Evolutionary conservation across 306 rosid species (phyloP).

Genomic region (Neltuma alba): DNA sequence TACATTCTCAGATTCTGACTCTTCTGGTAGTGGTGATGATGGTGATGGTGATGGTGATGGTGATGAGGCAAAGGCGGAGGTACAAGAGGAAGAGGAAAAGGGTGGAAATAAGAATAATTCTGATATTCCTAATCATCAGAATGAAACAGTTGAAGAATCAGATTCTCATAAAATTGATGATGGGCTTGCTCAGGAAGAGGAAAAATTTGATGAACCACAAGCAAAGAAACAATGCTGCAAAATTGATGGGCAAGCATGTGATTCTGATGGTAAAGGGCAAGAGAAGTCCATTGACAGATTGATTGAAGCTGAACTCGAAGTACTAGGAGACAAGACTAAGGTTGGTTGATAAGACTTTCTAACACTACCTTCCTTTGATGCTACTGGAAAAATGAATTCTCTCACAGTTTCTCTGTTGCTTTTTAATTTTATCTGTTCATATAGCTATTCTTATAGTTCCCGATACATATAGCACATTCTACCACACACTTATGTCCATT

Average conservation of each 20-base stretch:
- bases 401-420: constrained; percentile 1
- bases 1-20: constrained; percentile 70
- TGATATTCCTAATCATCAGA: constrained; percentile 35
- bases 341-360: constrained; percentile 43
- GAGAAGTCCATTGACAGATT: constrained; percentile 76
- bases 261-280: constrained; percentile 48
- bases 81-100: constrained; percentile 39
- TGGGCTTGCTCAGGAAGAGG: constrained; percentile 32
- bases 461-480: neutral
- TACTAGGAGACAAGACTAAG: constrained; percentile 82
- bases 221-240: constrained; percentile 62
- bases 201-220: constrained; percentile 57
- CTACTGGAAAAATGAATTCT: constrained; percentile 3
- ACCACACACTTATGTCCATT: neutral
- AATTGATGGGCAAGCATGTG: constrained; percentile 43
- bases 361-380: neutral
- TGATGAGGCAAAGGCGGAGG: constrained; percentile 21
- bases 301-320: constrained; percentile 80
- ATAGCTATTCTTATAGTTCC: constrained; percentile 21
- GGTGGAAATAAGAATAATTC: constrained; percentile 47
- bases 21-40: constrained; percentile 52
- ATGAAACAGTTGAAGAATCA: constrained; percentile 36
- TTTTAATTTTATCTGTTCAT: constrained; percentile 17
- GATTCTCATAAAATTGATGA: constrained; percentile 50
- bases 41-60: constrained; percentile 30